Percentiles rank a stretch among this genome's conserved stretches.
phyloP scores from a whole-genome alignment of 768 basidiomycete genomes.

The Xerocomellus amylosporus region DNA sequence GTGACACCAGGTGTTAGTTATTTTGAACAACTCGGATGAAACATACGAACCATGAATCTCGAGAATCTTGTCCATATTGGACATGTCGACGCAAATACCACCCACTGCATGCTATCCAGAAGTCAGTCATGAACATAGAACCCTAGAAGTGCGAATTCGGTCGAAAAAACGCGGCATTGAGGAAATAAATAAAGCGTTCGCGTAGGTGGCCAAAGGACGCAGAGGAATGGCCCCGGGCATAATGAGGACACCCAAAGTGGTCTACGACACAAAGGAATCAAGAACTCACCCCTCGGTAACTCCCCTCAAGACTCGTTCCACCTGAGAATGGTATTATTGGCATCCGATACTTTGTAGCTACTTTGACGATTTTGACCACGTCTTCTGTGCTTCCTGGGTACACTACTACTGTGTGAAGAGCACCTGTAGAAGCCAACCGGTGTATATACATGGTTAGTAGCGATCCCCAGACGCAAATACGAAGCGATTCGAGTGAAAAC shows the following conservation, averaged over 20 bases:
- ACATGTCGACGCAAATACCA: conserved; percentile 80
- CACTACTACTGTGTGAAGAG: conserved; percentile 57
- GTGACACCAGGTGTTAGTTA: not conserved
- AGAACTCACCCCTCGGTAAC: conserved; percentile 57
- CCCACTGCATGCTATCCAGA: conserved; percentile 33
- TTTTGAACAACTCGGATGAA: not conserved
- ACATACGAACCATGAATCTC: conserved; percentile 59
- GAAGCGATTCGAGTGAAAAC: not conserved
- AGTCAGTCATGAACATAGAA: not conserved
- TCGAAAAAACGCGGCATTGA: not conserved
- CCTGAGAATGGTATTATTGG: conserved; percentile 79
- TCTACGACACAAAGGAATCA: not conserved
- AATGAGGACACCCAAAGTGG: not conserved
- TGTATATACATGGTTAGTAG: not conserved
- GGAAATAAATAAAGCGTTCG: not conserved
- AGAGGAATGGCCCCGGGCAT: not conserved
- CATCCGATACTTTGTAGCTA: conserved; percentile 71
- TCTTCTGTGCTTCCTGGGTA: conserved; percentile 73
- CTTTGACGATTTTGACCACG: conserved; percentile 73
- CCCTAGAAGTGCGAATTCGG: too few relatives aligned
- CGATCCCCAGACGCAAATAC: too few relatives aligned
- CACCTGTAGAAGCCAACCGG: conserved; percentile 27
- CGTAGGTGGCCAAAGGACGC: not conserved
- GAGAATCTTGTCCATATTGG: conserved; percentile 74
- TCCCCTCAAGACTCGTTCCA: conserved; percentile 80